Evolutionary conservation across 83 land plant genomes (phyloP).

Genomic region (Picea abies): DNA sequence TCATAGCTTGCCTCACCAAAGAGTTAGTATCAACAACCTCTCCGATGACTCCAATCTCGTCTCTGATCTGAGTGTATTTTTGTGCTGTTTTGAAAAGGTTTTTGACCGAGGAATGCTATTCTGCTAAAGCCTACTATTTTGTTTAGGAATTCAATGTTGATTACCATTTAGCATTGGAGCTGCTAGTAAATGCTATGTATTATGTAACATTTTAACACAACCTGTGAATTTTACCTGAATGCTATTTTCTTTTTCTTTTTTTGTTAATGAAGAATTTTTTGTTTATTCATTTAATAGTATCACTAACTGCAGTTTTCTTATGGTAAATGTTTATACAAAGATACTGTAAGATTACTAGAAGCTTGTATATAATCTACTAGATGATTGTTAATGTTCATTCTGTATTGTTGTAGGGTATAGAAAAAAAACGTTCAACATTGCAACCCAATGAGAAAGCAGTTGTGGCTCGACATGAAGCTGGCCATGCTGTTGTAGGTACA

Average conservation of each 20-base stretch:
- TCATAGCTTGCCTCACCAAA: no score
- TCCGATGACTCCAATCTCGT: no score
- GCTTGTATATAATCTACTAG: not conserved
- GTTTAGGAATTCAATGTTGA: not conserved
- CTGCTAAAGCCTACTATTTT: not conserved
- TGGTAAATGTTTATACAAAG: not conserved
- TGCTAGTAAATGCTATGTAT: not conserved
- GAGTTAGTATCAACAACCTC: no score
- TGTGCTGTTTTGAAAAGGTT: not conserved
- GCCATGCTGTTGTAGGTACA: constrained; percentile 99
- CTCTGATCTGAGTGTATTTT: not conserved
- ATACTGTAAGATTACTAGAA: not conserved
- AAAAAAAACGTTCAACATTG: constrained; percentile 90
- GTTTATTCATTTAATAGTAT: no score
- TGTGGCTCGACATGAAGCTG: constrained; percentile 99
- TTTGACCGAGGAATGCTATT: not conserved
- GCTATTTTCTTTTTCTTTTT: no score
- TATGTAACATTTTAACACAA: not conserved
- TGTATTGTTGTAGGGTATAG: constrained; percentile 73
- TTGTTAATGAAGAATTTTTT: no score
- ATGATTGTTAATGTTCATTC: not conserved
- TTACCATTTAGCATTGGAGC: not conserved
- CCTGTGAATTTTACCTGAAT: not conserved
- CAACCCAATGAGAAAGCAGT: constrained; percentile 93
- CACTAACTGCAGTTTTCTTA: not conserved